These are phyloP conservation scores for Pleurotus pulmonarius DNA, from an alignment of 768 basidiomycete genomes.

Conservation along the genomic window DNA sequence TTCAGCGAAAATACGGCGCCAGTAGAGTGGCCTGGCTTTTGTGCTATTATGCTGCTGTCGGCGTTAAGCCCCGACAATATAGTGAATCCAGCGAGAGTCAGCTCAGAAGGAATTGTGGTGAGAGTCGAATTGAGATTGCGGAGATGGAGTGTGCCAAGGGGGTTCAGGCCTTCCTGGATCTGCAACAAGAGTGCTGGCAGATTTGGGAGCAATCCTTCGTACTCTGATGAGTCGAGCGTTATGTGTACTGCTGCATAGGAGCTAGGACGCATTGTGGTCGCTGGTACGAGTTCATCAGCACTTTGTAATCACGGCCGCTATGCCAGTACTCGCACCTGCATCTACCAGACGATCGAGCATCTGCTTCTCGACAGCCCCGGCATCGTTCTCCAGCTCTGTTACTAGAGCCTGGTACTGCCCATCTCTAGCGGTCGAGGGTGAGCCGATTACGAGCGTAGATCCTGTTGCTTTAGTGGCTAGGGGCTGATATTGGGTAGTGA, in stretches of 20 bases:
- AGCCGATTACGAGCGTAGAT: slow-evolving; percentile 70
- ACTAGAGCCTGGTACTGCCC: slow-evolving; percentile 71
- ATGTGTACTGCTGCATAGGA: slow-evolving; percentile 67
- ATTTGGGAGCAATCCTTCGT: slow-evolving; percentile 50
- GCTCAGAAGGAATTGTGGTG: slow-evolving; percentile 47
- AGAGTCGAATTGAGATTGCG: slow-evolving; percentile 46
- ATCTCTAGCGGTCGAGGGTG: slow-evolving; percentile 71
- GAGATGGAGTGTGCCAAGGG: slow-evolving; percentile 68
- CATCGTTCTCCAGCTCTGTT: slow-evolving; percentile 11
- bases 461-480: slow-evolving; percentile 31
- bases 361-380: slow-evolving; percentile 56
- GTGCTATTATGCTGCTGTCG: slow-evolving; percentile 53
- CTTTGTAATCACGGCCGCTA: slow-evolving; percentile 10
- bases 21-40: slow-evolving; percentile 57
- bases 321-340: slow-evolving; percentile 48
- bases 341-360: slow-evolving; percentile 82
- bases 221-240: slow-evolving; percentile 61
- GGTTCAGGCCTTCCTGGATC: slow-evolving; percentile 54
- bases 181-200: slow-evolving; percentile 55
- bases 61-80: slow-evolving; percentile 39
- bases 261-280: slow-evolving; percentile 49
- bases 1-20: slow-evolving; percentile 42
- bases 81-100: slow-evolving; percentile 65
- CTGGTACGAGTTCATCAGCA: slow-evolving; percentile 29
- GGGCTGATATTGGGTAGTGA: slow-evolving; percentile 17